Evolutionary conservation across 768 basidiomycete genomes (phyloP), one percentile per base, ranked within the genome.

Genomic region (Mycena haematopus): DNA sequence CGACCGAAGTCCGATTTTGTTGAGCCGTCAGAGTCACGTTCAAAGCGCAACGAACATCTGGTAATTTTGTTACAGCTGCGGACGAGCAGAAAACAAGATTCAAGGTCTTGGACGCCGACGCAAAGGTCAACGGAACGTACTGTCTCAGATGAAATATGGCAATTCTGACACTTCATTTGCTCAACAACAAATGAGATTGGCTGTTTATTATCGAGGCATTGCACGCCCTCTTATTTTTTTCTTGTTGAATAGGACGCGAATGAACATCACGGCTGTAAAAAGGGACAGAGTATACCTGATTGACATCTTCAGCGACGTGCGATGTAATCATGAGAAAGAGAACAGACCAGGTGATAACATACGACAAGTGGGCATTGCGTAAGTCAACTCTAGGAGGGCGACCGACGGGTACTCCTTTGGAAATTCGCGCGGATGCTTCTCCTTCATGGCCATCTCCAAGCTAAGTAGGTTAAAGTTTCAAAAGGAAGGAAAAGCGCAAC

Each of bases 311-410:
- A 63, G 44, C 45, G 19, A 46, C 46, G 35, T 33, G 47, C 15
- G 29, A 4, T 31, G 29, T 9, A 31, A 31, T n/a, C n/a, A 24
- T 15, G n/a, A 55, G 33, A 56, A 49, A 59, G 36, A 59, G 22
- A 52, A 36, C 50, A 36, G 72, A 95, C 97, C 97, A 99, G 13
- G 96, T 99, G 15, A 91, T 84, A 5, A 97, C 93, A 76, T 99
- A 99, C 13, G 94, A 95, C 9, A 93, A 82, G 77, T 99, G 97
- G 38, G 93, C 86, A 75, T 99, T 99, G 51, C 97, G 84, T 46
- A 99, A 78, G 69, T 98, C 94, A 25, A 98, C 87, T 2, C 86
- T 85, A 4, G 94, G 85, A 24, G 89, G 75, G 52, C 94, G 86
- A 44, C 96, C 97, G 49, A 99, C 78, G 3, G 97, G 97, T 49